Evolutionary conservation across 192 early-diverging fungal genomes (phyloP).

Genomic region (Chytriomyces sp.): DNA sequence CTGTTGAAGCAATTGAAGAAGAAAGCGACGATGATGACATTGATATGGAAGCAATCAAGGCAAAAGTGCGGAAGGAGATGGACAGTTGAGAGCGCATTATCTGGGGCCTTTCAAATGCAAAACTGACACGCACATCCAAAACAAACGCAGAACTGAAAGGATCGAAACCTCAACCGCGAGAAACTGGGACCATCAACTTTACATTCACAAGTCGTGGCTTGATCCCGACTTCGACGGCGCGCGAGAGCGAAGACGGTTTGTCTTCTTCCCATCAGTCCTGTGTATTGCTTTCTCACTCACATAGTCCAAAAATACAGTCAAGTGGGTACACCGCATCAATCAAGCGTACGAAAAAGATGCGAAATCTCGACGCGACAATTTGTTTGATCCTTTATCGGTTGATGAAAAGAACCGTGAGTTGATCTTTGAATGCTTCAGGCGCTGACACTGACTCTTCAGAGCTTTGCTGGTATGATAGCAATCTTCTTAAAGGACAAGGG

Average conservation of each 20-base stretch:
- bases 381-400: slow-evolving; percentile 12
- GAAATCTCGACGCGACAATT: not conserved
- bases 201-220: slow-evolving; percentile 52
- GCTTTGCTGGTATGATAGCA: slow-evolving; percentile 8
- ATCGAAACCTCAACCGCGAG: slow-evolving; percentile 29
- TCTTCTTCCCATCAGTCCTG: not conserved
- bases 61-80: slow-evolving; percentile 47
- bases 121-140: slow-evolving; percentile 28
- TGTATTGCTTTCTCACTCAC: not conserved
- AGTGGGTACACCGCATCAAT: slow-evolving; percentile 55
- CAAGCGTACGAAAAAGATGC: slow-evolving; percentile 30
- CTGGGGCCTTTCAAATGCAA: not conserved
- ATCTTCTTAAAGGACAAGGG: slow-evolving; percentile 68
- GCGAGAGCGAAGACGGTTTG: slow-evolving; percentile 62
- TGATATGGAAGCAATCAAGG: slow-evolving; percentile 54
- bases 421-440: not conserved
- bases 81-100: slow-evolving; percentile 29
- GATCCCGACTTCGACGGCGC: slow-evolving; percentile 54
- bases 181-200: slow-evolving; percentile 36
- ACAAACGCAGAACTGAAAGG: slow-evolving; percentile 24
- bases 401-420: slow-evolving; percentile 42
- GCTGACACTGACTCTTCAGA: not conserved
- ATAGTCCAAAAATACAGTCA: slow-evolving; percentile 31
- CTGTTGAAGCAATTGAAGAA: slow-evolving; percentile 20
- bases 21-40: slow-evolving; percentile 46